phyloP scores from a whole-genome alignment of 2,329 filamentous ascomycete genomes.

The Fusarium acutatum region DNA sequence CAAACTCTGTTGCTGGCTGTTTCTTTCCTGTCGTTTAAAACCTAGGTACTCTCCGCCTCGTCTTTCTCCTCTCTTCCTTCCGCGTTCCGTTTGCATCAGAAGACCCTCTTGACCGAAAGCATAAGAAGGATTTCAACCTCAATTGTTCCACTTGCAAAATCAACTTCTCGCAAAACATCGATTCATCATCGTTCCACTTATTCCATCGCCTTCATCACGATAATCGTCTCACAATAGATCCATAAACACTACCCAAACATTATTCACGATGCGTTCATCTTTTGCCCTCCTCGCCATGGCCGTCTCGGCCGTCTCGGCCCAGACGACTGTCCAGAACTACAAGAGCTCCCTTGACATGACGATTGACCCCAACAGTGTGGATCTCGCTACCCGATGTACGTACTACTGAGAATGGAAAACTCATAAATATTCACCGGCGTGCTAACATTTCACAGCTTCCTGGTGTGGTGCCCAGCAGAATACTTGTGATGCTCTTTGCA shows the following conservation, averaged over 20 bases:
- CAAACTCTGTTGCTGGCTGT: constrained; percentile 2
- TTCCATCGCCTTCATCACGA: constrained; percentile 11
- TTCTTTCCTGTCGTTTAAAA: constrained; percentile 30
- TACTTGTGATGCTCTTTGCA: constrained; percentile 60
- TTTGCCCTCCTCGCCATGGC: constrained; percentile 55
- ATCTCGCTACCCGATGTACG: constrained; percentile 51
- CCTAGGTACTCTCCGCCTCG: constrained; percentile 21
- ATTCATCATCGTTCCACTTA: constrained; percentile 38
- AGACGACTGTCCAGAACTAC: constrained; percentile 50
- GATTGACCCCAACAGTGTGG: constrained; percentile 51
- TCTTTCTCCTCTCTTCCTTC: constrained; percentile 14
- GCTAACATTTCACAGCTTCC: constrained; percentile 47
- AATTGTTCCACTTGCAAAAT: constrained; percentile 1
- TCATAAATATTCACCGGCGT: background rate
- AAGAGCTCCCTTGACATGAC: constrained; percentile 52
- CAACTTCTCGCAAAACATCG: constrained; percentile 20
- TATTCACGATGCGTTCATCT: constrained; percentile 53
- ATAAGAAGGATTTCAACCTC: constrained; percentile 23
- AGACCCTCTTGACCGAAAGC: background rate
- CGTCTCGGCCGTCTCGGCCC: constrained; percentile 53
- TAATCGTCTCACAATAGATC: constrained; percentile 2
- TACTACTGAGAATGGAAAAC: constrained; percentile 9
- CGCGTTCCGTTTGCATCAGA: constrained; percentile 11
- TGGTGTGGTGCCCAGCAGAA: constrained; percentile 64
- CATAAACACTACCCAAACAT: constrained; percentile 16